These are phyloP conservation scores for Fomitopsis pulvina DNA, from an alignment of 768 basidiomycete species.

Conservation along the genomic window DNA sequence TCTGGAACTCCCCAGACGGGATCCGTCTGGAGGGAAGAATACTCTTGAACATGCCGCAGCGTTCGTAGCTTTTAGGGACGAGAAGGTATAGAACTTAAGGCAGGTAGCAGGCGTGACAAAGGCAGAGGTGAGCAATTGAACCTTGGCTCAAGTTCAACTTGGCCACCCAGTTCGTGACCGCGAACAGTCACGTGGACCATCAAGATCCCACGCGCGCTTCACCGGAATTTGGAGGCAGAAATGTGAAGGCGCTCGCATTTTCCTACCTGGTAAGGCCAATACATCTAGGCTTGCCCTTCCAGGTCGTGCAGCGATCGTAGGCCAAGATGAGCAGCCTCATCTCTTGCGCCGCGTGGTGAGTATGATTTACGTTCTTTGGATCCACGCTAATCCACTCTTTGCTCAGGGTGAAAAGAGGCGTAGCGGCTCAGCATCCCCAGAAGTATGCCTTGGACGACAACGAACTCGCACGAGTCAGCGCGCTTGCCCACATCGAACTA, in stretches of 20 bases:
- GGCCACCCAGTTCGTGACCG: background rate
- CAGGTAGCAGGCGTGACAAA: background rate
- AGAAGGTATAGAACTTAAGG: background rate
- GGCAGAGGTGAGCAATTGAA: background rate
- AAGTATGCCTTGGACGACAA: slow-evolving; percentile 89
- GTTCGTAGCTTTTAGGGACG: slow-evolving; percentile 1
- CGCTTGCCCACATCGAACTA: slow-evolving; percentile 79
- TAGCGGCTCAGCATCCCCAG: slow-evolving; percentile 63
- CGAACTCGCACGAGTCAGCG: slow-evolving; percentile 85
- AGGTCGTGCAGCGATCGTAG: background rate
- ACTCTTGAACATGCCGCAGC: slow-evolving; percentile 66
- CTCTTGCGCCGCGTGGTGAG: slow-evolving; percentile 59
- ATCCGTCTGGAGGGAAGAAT: slow-evolving; percentile 67
- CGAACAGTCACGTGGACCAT: background rate
- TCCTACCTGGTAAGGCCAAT: too few relatives aligned
- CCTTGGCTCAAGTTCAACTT: slow-evolving; percentile 1
- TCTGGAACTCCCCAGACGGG: slow-evolving; percentile 64
- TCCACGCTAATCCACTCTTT: background rate
- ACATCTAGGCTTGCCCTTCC: background rate
- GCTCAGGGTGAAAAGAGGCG: slow-evolving; percentile 72
- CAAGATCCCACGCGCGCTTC: background rate
- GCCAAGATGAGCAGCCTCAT: slow-evolving; percentile 63
- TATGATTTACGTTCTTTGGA: background rate
- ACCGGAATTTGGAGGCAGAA: background rate
- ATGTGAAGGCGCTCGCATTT: background rate